Conservation (phyloP, 2,329 filamentous ascomycete genomes). For the Pestalotiopsis fici region DNA sequence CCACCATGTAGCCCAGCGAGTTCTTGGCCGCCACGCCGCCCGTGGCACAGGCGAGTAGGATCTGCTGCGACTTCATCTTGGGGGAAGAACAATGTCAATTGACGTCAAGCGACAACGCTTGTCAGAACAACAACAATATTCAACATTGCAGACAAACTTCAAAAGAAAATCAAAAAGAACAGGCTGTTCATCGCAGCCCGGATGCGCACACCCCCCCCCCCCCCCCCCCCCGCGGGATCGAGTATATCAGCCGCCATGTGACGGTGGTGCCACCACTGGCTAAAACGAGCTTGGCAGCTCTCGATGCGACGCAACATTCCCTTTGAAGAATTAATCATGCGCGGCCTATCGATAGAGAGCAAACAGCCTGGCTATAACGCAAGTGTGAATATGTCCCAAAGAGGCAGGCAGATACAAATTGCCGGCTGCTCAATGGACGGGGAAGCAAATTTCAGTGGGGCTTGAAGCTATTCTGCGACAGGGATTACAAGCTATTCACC, state of each 20-base stretch:
- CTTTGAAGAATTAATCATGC: not conserved
- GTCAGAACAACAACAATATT: not conserved
- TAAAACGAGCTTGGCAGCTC: slow-evolving; percentile 5
- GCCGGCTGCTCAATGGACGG: not conserved
- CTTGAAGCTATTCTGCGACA: not conserved
- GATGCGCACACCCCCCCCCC: too few relatives aligned
- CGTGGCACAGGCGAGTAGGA: not conserved
- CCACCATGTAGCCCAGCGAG: slow-evolving; percentile 1
- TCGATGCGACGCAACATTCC: not conserved
- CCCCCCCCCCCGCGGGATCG: too few relatives aligned
- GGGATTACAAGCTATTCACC: not conserved
- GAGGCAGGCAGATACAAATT: not conserved
- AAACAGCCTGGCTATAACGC: not conserved
- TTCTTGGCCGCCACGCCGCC: not conserved
- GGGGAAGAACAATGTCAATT: not conserved
- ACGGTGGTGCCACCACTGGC: not conserved
- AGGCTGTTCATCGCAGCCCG: not conserved
- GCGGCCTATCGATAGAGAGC: not conserved
- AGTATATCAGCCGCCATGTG: slow-evolving; percentile 2
- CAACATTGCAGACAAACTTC: not conserved
- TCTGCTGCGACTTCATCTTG: not conserved
- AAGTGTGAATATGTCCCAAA: not conserved
- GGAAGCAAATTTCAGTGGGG: not conserved
- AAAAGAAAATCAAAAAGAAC: not conserved
- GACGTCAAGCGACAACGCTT: not conserved